phyloP scores from a whole-genome alignment of 371 early-diverging fungal genomes.

The Chytridium lagenaria region DNA sequence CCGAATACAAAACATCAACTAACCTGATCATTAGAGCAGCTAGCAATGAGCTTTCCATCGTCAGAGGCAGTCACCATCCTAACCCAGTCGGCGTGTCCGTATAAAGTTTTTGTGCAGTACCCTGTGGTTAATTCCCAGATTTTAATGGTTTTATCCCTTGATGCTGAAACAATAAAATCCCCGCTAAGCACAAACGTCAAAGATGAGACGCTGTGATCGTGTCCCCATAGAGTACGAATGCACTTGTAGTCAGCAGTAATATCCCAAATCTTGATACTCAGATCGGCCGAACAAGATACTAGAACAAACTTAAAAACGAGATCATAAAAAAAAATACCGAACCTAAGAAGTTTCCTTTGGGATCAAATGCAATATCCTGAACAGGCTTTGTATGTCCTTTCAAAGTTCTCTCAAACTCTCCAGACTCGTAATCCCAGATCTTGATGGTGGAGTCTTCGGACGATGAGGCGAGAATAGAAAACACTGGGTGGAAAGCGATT shows the following conservation, averaged over 20 bases:
- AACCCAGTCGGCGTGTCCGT: slow-evolving; percentile 90
- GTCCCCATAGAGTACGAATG: slow-evolving; percentile 84
- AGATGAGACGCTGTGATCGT: slow-evolving; percentile 89
- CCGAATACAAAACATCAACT: no score
- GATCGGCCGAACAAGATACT: slow-evolving; percentile 89
- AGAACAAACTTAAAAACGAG: neutral
- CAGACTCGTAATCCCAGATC: slow-evolving; percentile 90
- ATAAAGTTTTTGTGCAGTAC: slow-evolving; percentile 78
- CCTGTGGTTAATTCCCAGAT: slow-evolving; percentile 88
- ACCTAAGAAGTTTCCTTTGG: slow-evolving; percentile 86
- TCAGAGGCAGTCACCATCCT: slow-evolving; percentile 70
- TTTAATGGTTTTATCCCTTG: slow-evolving; percentile 87
- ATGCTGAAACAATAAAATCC: slow-evolving; percentile 81
- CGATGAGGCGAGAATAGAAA: slow-evolving; percentile 81
- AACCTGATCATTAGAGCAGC: slow-evolving; percentile 88
- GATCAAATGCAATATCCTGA: slow-evolving; percentile 80
- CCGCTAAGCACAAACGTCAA: slow-evolving; percentile 76
- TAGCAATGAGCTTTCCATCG: slow-evolving; percentile 75
- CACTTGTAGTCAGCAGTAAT: slow-evolving; percentile 83
- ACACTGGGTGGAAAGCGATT: slow-evolving; percentile 89
- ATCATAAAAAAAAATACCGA: neutral
- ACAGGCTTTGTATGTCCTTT: slow-evolving; percentile 95
- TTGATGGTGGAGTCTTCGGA: slow-evolving; percentile 91
- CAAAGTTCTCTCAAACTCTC: slow-evolving; percentile 86
- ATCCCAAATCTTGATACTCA: slow-evolving; percentile 92